Evolutionary conservation across 1,139 yeast genomes (phyloP), one percentile per base, ranked within the genome.

Genomic region (Kazachstania sp.): DNA sequence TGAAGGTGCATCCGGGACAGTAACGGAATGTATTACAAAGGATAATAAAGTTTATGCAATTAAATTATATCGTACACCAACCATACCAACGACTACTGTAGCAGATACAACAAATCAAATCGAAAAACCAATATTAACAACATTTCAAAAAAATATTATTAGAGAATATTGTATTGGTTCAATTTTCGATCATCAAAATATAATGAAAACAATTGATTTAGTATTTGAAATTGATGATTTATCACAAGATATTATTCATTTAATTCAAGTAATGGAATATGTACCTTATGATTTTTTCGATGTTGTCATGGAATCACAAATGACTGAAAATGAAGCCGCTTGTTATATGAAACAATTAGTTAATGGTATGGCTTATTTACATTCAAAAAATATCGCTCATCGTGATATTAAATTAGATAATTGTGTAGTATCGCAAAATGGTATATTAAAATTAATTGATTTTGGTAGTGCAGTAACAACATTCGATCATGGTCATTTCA

Each of bases 1-100:
- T 5, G 75, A 83, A 46, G 94, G 94, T 26, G 90, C 92, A 7
- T 81, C 86, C 39, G 92, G 94, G 0, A 77, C 85, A 2, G 94
- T 84, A 15, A 74, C 78, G 48, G 71, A 81, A 43, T 78, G 81
- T 4, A 71, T 73, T 23, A 68, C 77, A 39, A 59, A 70, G 1
- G 77, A 78, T 55, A 74, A 77, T 2, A 70, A 72, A 52, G 60
- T 80, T 3, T 82, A 70, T 62, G 94, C 94, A 0, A 80, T 84
- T 41, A 84, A 84, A 64, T 79, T 81, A 60, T 83, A 83, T 57
- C 69, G 86, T 56, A 54, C 45, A 8, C 45, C 45, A 6, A 37
- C 30, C 7, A 36, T 29, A 8, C 15, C 12, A 20, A 11, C 23
- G 6, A 37, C 15, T 15, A 9, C 73, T 11, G 18, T 26, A 15